Percentiles rank a stretch among this genome's conserved stretches.
Conservation (phyloP, 352 stramenopile genomes). For the Bremia lactucae region DNA sequence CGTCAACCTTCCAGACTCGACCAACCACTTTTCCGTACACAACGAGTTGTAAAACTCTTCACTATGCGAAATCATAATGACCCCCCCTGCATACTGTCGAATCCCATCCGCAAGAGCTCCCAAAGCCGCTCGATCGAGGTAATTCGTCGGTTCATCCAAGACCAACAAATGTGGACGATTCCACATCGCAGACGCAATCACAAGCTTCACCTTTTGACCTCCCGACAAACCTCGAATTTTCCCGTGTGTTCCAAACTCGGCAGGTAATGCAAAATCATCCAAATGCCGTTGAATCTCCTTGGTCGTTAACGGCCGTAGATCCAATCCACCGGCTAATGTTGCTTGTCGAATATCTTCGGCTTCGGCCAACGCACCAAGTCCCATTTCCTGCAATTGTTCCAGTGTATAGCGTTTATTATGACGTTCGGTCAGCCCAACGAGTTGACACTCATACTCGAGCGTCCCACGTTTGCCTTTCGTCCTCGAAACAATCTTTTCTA, state of each 20-base stretch:
- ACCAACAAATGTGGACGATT: constrained; percentile 80
- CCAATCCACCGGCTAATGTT: constrained; percentile 39
- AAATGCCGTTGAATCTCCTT: constrained; percentile 65
- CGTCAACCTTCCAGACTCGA: constrained; percentile 51
- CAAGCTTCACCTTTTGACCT: constrained; percentile 75
- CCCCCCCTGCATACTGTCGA: constrained; percentile 51
- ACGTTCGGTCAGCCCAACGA: constrained; percentile 63
- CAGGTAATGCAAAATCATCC: constrained; percentile 54
- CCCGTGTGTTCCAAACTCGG: constrained; percentile 73
- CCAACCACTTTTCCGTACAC: constrained; percentile 67
- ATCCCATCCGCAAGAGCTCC: constrained; percentile 57
- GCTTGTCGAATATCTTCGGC: constrained; percentile 56
- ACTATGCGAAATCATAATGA: constrained; percentile 79
- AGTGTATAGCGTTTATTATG: constrained; percentile 63
- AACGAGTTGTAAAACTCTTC: constrained; percentile 78
- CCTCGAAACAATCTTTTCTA: constrained; percentile 91
- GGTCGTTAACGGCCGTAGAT: constrained; percentile 55
- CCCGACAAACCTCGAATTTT: constrained; percentile 72
- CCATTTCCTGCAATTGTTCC: constrained; percentile 60
- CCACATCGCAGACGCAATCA: constrained; percentile 73
- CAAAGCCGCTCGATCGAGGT: constrained; percentile 63
- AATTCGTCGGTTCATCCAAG: constrained; percentile 85
- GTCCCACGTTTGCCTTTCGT: constrained; percentile 58
- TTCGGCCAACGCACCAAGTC: constrained; percentile 49
- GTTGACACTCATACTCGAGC: constrained; percentile 85